These are phyloP conservation scores for Olyra latifolia DNA, from an alignment of 176 grass and related monocot species.

Conservation along the genomic window DNA sequence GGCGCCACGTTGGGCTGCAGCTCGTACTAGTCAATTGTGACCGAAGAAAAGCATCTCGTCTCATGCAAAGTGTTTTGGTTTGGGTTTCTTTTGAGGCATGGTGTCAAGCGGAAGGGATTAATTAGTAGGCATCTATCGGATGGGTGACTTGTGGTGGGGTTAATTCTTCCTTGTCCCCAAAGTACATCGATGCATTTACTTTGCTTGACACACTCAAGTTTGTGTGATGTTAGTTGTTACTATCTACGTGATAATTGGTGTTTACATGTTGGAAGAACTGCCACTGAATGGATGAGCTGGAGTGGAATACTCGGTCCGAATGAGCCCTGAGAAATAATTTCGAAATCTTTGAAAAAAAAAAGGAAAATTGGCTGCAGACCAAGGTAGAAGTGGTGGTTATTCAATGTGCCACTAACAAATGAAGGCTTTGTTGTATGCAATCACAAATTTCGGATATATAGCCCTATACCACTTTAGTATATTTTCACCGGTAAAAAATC, in stretches of 20 bases:
- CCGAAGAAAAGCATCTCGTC: slow-evolving; percentile 34
- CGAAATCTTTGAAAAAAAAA: too few species aligned
- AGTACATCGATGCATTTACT: background rate
- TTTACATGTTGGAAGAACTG: background rate
- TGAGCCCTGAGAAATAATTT: too few species aligned
- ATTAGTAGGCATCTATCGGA: slow-evolving; percentile 13
- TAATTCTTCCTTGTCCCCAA: background rate
- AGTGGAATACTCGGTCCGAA: too few species aligned
- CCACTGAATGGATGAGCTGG: too few species aligned
- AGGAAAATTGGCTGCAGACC: too few species aligned
- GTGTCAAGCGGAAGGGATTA: slow-evolving; percentile 27
- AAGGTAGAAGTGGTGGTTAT: too few species aligned
- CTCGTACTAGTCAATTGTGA: slow-evolving; percentile 38
- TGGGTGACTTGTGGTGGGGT: slow-evolving; percentile 3
- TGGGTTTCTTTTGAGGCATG: slow-evolving; percentile 39
- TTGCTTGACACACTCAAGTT: background rate
- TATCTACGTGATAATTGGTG: background rate
- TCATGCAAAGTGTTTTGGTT: slow-evolving; percentile 25
- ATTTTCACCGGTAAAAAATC: too few species aligned
- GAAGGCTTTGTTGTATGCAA: too few species aligned
- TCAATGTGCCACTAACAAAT: too few species aligned
- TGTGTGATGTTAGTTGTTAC: background rate
- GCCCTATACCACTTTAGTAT: too few species aligned
- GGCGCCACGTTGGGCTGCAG: slow-evolving; percentile 41
- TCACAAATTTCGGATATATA: too few species aligned